A percentile compares a stretch with the other conserved stretches of the same genome.
Conservation (phyloP, 257 asterid species). For the Lantana camara region DNA sequence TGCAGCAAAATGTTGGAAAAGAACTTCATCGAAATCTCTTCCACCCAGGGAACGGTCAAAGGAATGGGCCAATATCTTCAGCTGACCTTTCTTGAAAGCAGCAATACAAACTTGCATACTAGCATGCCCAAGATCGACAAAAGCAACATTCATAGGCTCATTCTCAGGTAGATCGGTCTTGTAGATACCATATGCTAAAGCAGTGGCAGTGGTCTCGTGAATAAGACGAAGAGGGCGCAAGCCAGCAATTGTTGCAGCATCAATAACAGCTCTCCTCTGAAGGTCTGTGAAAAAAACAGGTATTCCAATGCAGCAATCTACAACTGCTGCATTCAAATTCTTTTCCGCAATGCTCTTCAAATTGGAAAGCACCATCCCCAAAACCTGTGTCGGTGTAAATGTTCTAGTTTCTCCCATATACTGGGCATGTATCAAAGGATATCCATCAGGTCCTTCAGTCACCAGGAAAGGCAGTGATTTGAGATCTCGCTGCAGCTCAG, state of each 20-base stretch:
- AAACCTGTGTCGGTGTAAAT: conserved; percentile 85
- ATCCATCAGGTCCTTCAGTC: conserved; percentile 92
- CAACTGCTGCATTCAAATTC: conserved; percentile 86
- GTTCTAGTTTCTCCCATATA: conserved; percentile 80
- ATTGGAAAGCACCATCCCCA: conserved; percentile 87
- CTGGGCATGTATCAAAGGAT: conserved; percentile 73
- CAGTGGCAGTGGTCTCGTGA: conserved; percentile 99
- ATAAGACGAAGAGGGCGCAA: conserved; percentile 86
- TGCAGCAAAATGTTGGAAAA: conserved; percentile 85
- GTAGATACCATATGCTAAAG: conserved; percentile 92
- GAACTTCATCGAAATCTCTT: conserved; percentile 90
- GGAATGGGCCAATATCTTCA: conserved; percentile 86
- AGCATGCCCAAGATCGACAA: conserved; percentile 87
- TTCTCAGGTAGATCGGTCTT: conserved; percentile 91
- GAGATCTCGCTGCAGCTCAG: conserved; percentile 84
- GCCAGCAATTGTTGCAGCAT: conserved; percentile 96
- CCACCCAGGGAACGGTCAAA: conserved; percentile 93
- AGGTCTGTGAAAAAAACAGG: conserved; percentile 94
- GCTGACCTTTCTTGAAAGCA: conserved; percentile 93
- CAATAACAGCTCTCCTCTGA: conserved; percentile 90
- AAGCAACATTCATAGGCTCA: conserved; percentile 77
- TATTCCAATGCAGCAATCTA: conserved; percentile 93
- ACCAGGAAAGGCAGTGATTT: conserved; percentile 71
- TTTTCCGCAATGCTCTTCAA: conserved; percentile 83
- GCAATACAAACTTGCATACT: conserved; percentile 96